Conservation (phyloP, 1,139 yeast genomes). For the Suhomyces taliae region DNA sequence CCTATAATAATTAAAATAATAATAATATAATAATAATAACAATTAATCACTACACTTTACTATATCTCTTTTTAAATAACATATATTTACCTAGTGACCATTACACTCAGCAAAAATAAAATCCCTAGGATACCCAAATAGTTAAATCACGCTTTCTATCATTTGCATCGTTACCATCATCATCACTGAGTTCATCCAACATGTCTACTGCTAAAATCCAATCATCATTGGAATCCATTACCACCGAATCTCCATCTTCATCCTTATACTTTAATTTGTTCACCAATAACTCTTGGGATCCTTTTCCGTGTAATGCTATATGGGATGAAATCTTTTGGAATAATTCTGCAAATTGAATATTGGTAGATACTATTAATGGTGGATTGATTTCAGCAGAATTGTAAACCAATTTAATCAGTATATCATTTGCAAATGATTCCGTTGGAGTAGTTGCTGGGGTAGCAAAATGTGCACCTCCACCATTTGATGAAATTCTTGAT, state of each 20-base stretch:
- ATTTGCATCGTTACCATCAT: conserved; percentile 23
- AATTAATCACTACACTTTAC: too few species aligned
- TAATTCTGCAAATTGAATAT: conserved; percentile 49
- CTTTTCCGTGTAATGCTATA: conserved; percentile 32
- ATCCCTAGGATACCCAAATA: conserved; percentile 36
- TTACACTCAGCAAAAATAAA: background rate
- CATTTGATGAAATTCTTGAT: conserved; percentile 12
- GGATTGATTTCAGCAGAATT: conserved; percentile 39
- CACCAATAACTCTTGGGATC: conserved; percentile 38
- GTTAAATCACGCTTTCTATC: conserved; percentile 36
- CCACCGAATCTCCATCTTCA: conserved; percentile 93
- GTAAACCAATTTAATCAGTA: conserved; percentile 53
- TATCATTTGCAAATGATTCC: conserved; percentile 11
- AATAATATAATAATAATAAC: too few species aligned
- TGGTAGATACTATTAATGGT: conserved; percentile 41
- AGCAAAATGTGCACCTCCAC: conserved; percentile 4
- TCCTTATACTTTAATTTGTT: conserved; percentile 77
- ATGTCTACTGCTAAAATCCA: conserved; percentile 58
- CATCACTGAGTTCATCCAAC: conserved; percentile 41
- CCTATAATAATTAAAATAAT: too few species aligned
- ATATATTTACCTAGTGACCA: background rate
- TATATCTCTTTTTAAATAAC: too few species aligned
- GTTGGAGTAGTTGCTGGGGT: conserved; percentile 9
- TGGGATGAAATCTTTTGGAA: conserved; percentile 39
- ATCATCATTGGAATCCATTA: conserved; percentile 81